Base-by-base conservation (phyloP, 345 rosid species). In the Rhodamnia argentea region DNA sequence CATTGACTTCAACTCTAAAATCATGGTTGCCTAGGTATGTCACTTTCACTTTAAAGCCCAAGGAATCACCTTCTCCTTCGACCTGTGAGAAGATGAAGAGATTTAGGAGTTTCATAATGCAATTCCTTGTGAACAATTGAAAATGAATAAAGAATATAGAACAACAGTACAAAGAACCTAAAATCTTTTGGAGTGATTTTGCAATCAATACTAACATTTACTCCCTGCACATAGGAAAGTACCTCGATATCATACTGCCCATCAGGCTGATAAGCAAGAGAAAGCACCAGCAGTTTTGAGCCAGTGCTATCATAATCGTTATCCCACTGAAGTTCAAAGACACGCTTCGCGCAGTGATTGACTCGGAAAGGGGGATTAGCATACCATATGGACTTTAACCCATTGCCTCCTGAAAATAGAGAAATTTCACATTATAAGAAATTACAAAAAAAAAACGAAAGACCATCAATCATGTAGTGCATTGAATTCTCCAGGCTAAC, bases 351-450 rank as follows among this genome's bases (percentile, higher is more conserved):
- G 53, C 74, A 88, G 88, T 97, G 96, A 91, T 95, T 96, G 85
- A 95, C 93, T 86, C 96, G 90, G 87, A 97, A 97, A 60, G 98
- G 99, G 86, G 96, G 96, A 89, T 88, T 88, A 60, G 95, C 74
- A 89, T 93, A 91, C 99, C 98, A 97, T 87, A 92, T 84, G 47
- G 96, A 85, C 82, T 87, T 90, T 81, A 92, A 88, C 75, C 93
- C 86, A 81, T 82, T 83, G 52, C 87, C 87, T 85, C 96, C 98
- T 97, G 92, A 85, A 90, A 42, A 87, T 74, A 86, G 86, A 85
- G 55, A 86, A 85, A 89, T 83, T 75, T 53, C 56, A 54, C 37
- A 84, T 23, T n/a, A 84, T 50, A 87, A 82, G 62, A 52, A 84
- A 32, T 29, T 20, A 54, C 52, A 83, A 87, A 76, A 58, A 83